phyloP scores from a whole-genome alignment of 495 filamentous ascomycete genomes.

The Aspergillus saccharolyticus region DNA sequence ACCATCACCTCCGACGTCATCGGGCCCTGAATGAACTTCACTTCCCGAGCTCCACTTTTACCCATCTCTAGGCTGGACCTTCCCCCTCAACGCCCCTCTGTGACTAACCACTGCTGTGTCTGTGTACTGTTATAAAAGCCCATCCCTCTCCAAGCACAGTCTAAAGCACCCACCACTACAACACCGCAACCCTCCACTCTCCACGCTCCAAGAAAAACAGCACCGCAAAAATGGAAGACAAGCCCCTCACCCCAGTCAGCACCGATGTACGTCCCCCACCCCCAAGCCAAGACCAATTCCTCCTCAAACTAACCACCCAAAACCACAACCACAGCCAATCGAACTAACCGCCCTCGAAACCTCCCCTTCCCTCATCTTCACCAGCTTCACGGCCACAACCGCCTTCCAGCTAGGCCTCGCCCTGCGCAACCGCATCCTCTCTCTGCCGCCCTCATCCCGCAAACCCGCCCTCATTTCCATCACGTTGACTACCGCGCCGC shows the following conservation, averaged over 20 bases:
- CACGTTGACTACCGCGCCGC: slow-evolving; percentile 43
- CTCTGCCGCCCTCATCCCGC: slow-evolving; percentile 41
- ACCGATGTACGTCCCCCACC: slow-evolving; percentile 28
- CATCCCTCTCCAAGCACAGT: too few relatives aligned
- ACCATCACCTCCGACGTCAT: not conserved
- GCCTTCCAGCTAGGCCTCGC: slow-evolving; percentile 63
- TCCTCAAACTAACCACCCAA: not conserved
- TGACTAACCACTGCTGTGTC: too few relatives aligned
- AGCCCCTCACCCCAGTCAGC: slow-evolving; percentile 32
- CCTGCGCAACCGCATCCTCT: slow-evolving; percentile 56
- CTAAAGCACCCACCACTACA: too few relatives aligned
- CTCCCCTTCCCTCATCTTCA: slow-evolving; percentile 47
- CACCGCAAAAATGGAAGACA: slow-evolving; percentile 24
- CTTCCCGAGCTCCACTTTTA: not conserved
- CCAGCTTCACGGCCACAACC: slow-evolving; percentile 58
- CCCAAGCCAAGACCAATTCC: not conserved
- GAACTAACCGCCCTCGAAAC: slow-evolving; percentile 48
- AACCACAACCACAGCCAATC: not conserved
- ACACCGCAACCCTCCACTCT: too few relatives aligned
- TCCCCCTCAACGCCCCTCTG: not conserved
- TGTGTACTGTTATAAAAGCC: too few relatives aligned
- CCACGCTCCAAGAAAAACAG: not conserved
- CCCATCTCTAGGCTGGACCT: not conserved
- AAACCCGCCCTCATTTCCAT: slow-evolving; percentile 63
- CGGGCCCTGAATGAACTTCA: not conserved